A percentile compares a stretch with the other conserved stretches of the same genome.
Evolutionary conservation across 2,329 filamentous ascomycete genomes (phyloP).

Genomic region (Neoascochyta sp.): DNA sequence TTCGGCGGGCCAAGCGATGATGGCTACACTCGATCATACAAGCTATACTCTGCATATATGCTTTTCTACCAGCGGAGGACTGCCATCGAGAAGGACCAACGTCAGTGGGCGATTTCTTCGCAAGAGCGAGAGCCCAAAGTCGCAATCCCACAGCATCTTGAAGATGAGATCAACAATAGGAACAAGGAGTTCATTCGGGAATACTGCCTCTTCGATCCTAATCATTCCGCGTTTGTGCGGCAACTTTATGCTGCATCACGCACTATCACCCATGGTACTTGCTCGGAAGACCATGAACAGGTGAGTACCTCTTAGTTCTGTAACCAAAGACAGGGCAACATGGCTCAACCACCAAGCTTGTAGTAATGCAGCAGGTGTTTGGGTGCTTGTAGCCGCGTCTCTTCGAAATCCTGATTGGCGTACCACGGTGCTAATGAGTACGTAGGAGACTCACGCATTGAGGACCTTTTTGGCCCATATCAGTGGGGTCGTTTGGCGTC

Average conservation of each 20-base stretch:
- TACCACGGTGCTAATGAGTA: too few species aligned
- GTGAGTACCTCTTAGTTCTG: constrained; percentile 8
- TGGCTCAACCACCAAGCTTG: too few species aligned
- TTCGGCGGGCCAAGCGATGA: constrained; percentile 52
- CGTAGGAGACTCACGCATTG: constrained; percentile 53
- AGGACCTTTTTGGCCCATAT: constrained; percentile 61
- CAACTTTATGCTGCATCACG: constrained; percentile 58
- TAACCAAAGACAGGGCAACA: too few species aligned
- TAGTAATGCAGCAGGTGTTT: too few species aligned
- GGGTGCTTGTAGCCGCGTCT: too few species aligned
- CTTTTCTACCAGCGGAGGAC: constrained; percentile 87
- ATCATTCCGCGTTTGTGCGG: constrained; percentile 64
- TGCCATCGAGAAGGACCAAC: constrained; percentile 49
- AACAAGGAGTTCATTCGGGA: constrained; percentile 71
- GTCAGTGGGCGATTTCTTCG: constrained; percentile 39
- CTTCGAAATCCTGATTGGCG: too few species aligned
- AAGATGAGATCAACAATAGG: constrained; percentile 60
- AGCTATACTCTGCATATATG: constrained; percentile 79
- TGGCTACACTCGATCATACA: constrained; percentile 24
- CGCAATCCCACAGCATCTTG: constrained; percentile 44
- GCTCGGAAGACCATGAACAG: constrained; percentile 45
- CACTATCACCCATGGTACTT: constrained; percentile 47
- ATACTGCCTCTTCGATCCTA: constrained; percentile 74
- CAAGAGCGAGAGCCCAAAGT: constrained; percentile 46
- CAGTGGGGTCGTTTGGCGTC: constrained; percentile 70